Base-by-base conservation (phyloP, 1,139 yeast genomes). In the Arxiozyma slooffiae region DNA sequence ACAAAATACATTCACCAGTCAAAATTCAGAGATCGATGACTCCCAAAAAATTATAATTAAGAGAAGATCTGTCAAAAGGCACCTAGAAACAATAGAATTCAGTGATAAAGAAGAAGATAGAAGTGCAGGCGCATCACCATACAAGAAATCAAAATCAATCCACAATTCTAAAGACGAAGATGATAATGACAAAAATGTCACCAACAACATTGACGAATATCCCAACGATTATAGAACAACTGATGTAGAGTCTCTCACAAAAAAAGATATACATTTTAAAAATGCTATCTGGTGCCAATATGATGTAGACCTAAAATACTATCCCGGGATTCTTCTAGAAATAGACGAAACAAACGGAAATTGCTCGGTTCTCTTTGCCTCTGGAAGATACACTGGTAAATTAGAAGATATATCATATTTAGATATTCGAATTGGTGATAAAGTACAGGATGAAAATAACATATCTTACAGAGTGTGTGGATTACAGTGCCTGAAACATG, bases 381-480 rank as follows among this genome's bases (percentile, higher is more conserved):
- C 55, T 2, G 63, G 61, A 4, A 46, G 51, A 45, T 50, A 57
- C 3, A 44, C 49, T 7, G 55, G 55, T 1, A 59, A 56, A 38
- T 52, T 52, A n/a, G 59, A 58, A 16, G 67, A 64, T 49, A 52
- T 65, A 8, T 58, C 59, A 45, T 59, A 60, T 47, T 56, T 74
- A 21, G 75, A 72, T 57, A 57, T 76, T 4, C 58, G 68, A 48
- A 58, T 75, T n/a, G 78, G 77, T 2, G 79, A 75, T 53, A 50
- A 48, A 0, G 67, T 76, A 0, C 62, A 60, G 8, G 57, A 66
- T 50, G 58, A 57, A 14, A 63, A 61, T 8, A 55, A 53, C n/a
- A 42, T 34, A 14, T 62, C 62, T 16, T 77, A 70, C 53, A 57
- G 61, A 14, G 78, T 82, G 1, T 69, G 75, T 2, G 85, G 82